These are phyloP conservation scores for Gaeumannomyces tritici DNA, from an alignment of 2,329 filamentous ascomycete genomes.

Conservation along the genomic window DNA sequence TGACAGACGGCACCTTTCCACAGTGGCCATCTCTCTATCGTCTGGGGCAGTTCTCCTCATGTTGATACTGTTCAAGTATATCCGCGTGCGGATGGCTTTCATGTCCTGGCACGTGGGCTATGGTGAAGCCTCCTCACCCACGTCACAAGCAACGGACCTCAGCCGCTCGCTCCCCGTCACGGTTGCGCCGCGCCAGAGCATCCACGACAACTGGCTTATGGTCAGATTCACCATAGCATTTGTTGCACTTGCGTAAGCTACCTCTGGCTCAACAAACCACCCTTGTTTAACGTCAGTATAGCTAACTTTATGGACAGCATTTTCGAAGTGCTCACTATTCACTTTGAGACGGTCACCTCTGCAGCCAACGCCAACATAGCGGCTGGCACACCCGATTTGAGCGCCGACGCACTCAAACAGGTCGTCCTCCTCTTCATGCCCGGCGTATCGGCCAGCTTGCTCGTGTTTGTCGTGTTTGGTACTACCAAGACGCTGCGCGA, in stretches of 20 bases:
- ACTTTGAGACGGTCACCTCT: not conserved
- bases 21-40: conserved; percentile 29
- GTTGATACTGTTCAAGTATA: conserved; percentile 29
- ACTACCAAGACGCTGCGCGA: conserved; percentile 26
- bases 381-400: not conserved
- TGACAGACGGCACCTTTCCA: not conserved
- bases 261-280: not conserved
- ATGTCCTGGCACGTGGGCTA: conserved; percentile 21
- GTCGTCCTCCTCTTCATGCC: conserved; percentile 26
- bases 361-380: not conserved
- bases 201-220: conserved; percentile 35
- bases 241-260: conserved; percentile 24
- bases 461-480: conserved; percentile 29
- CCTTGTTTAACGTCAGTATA: too few species aligned
- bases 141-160: not conserved
- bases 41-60: conserved; percentile 25
- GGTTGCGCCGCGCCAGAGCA: conserved; percentile 15
- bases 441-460: conserved; percentile 23
- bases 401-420: not conserved
- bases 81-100: conserved; percentile 24
- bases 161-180: not conserved
- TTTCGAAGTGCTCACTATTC: not conserved
- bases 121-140: conserved; percentile 12
- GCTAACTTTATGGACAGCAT: not conserved
- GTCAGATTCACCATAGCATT: conserved; percentile 34